phyloP scores from a whole-genome alignment of 169 alveolate species.

The Plasmodium fragile region DNA sequence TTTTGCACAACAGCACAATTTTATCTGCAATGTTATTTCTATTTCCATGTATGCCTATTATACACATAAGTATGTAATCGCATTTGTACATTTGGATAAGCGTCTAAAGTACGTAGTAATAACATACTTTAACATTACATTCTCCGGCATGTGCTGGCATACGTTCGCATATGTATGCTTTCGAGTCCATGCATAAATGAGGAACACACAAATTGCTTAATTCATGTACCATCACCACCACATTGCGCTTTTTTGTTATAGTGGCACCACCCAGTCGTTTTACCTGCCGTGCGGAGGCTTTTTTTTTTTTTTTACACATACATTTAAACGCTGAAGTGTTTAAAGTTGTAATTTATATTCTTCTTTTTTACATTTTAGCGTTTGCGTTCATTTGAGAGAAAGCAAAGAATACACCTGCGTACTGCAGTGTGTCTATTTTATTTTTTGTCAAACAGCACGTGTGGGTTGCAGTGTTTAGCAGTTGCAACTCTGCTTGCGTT shows the following conservation, averaged over 20 bases:
- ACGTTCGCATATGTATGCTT: not conserved
- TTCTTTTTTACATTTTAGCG: not conserved
- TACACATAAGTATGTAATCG: not conserved
- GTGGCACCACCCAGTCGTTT: not conserved
- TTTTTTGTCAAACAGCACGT: slow-evolving; percentile 41
- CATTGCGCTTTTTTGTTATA: not conserved
- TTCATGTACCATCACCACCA: not conserved
- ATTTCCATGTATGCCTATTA: not conserved
- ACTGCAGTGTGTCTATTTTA: not conserved
- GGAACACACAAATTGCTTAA: not conserved
- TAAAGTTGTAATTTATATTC: not conserved
- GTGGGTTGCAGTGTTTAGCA: slow-evolving; percentile 11
- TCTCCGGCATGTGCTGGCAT: not conserved
- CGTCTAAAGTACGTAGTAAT: not conserved
- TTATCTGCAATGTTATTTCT: not conserved
- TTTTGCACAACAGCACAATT: not conserved
- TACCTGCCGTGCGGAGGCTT: slow-evolving; percentile 18
- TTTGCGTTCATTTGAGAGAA: slow-evolving; percentile 1
- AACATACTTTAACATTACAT: not conserved
- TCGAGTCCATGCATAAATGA: not conserved
- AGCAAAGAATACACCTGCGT: slow-evolving; percentile 1
- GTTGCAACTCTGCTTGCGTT: not conserved
- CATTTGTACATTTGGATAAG: not conserved
- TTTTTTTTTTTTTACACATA: slow-evolving; percentile 19
- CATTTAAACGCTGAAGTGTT: slow-evolving; percentile 25